Evolutionary conservation across 192 early-diverging fungal species (phyloP), one percentile per base, ranked within the genome.

Genomic region (Kappamyces sp.): DNA sequence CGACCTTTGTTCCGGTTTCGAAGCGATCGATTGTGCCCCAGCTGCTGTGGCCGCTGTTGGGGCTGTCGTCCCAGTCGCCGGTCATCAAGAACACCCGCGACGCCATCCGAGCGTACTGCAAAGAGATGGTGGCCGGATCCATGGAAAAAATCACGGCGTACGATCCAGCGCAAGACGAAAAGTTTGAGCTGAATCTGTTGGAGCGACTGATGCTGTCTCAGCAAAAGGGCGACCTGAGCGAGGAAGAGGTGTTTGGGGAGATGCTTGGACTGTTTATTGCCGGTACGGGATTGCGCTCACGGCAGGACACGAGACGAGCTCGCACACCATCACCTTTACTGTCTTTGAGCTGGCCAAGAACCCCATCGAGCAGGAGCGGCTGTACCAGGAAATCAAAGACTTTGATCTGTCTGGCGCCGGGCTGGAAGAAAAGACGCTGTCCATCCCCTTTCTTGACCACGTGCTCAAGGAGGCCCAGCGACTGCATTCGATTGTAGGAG

Each of bases 271-370:
- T 44, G 43, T 44, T 44, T 13, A 44, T 44, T 44, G 43, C 43
- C 43, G 43, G 43, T 7, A 13, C 43, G 9, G 43, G 9, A 62
- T 50, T 40, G 32, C 4, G 42, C 3, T 48, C 6, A 6, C 15
- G 15, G 13, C 43, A 13, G 33, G 32, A 59, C 9, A 4, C 38
- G 49, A 47, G 51, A 76, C 74, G 4, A 67, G 71, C 3, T 58
- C 71, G 8, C 70, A 76, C 51, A 54, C 67, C 7, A 12, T 76
- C 13, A 67, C 68, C 9, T 71, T 51, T 51, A 46, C 35, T 37
- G 23, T 64, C 9, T 37, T 63, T 9, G 47, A 58, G n/a, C 62
- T 76, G 5, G 9, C 36, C 44, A 41, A 35, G 12, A 10, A 71
- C 49, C 70, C 66, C 3, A 44, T 51, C 2, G 36, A 66, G 35